Conservation (phyloP, 2,329 filamentous ascomycete species). For the Penicillium capsulatum region DNA sequence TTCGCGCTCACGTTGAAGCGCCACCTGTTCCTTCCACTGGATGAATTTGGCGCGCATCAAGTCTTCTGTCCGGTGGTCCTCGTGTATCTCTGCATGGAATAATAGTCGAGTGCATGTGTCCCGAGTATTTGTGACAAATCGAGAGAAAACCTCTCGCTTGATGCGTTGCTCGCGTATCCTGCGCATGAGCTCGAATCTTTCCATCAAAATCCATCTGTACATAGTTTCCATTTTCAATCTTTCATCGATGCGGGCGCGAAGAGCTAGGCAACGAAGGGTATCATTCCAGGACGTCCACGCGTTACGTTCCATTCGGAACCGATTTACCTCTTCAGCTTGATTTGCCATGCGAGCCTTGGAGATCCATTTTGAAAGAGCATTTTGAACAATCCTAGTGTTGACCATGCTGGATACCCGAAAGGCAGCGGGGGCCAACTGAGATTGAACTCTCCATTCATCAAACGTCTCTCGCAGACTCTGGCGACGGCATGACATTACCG, state of each 20-base stretch:
- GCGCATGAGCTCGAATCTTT: constrained; percentile 40
- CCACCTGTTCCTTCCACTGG: constrained; percentile 38
- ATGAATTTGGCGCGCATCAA: constrained; percentile 34
- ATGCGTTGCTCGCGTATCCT: constrained; percentile 40
- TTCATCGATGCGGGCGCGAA: constrained; percentile 53
- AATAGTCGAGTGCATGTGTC: constrained; percentile 36
- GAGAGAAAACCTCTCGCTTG: constrained; percentile 37
- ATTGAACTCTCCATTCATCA: constrained; percentile 42
- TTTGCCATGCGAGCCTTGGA: constrained; percentile 42
- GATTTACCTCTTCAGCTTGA: constrained; percentile 50
- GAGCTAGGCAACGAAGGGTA: constrained; percentile 50
- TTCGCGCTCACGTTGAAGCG: constrained; percentile 39
- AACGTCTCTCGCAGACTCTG: constrained; percentile 36
- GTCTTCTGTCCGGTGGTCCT: constrained; percentile 31
- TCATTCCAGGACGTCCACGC: constrained; percentile 62
- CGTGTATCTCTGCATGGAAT: constrained; percentile 35
- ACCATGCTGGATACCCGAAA: constrained; percentile 44
- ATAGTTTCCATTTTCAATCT: constrained; percentile 53
- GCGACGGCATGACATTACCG: constrained; percentile 29
- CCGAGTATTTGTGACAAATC: constrained; percentile 39
- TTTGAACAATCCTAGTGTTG: constrained; percentile 44
- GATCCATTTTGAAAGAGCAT: constrained; percentile 50
- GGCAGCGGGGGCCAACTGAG: constrained; percentile 41
- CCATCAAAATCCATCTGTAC: constrained; percentile 59
- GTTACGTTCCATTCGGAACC: constrained; percentile 52